Percentiles rank a stretch among this genome's conserved stretches.
These are phyloP conservation scores for Penicillium palitans DNA, from an alignment of 2,329 filamentous ascomycete genomes.

Conservation along the genomic window DNA sequence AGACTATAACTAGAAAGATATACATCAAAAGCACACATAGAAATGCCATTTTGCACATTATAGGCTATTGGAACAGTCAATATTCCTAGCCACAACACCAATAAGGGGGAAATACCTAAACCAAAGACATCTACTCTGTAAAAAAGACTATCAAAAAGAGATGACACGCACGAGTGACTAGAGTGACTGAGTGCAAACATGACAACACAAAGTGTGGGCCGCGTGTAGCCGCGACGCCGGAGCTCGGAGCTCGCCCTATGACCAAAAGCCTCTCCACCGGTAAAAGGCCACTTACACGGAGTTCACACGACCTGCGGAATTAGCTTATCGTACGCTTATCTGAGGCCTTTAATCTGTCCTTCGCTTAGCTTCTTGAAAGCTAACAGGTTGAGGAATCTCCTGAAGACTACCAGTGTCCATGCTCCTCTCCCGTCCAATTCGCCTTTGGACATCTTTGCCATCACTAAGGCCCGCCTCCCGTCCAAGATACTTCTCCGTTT, in stretches of 20 bases:
- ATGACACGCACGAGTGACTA: too few species aligned
- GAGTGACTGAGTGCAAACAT: slow-evolving; percentile 15
- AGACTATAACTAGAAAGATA: too few species aligned
- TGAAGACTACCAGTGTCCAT: slow-evolving; percentile 22
- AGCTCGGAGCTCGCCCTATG: slow-evolving; percentile 11
- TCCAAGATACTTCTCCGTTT: slow-evolving; percentile 42
- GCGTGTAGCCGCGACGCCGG: slow-evolving; percentile 8
- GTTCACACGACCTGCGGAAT: slow-evolving; percentile 14
- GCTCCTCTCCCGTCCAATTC: slow-evolving; percentile 37
- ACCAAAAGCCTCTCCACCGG: slow-evolving; percentile 1
- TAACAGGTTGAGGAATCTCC: neutral
- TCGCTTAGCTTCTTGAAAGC: neutral
- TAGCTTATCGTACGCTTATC: slow-evolving; percentile 22
- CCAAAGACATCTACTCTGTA: too few species aligned
- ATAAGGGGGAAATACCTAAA: too few species aligned
- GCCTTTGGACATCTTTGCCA: slow-evolving; percentile 35
- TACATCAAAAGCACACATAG: too few species aligned
- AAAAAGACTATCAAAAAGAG: too few species aligned
- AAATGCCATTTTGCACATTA: too few species aligned
- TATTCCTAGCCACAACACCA: too few species aligned
- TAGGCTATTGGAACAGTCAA: too few species aligned
- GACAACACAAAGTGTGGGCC: slow-evolving; percentile 15
- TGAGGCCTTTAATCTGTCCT: neutral
- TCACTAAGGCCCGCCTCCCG: slow-evolving; percentile 29
- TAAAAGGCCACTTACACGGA: slow-evolving; percentile 9